Evolutionary conservation across 2,329 filamentous ascomycete species (phyloP), one percentile per base, ranked within the genome.

Genomic region (Penicillium sp.): DNA sequence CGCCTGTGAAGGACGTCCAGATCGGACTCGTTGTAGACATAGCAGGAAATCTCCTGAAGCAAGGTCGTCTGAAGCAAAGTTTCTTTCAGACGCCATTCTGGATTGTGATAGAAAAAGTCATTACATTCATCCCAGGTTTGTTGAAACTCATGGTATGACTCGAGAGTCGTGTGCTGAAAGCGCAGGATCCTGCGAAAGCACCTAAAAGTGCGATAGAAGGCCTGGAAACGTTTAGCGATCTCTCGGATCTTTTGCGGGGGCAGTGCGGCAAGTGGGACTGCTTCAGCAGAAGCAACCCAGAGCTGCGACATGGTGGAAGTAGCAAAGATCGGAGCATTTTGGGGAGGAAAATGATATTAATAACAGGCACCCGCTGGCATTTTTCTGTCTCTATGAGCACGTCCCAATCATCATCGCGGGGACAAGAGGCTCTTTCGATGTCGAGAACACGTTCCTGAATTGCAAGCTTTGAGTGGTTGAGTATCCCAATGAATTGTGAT

Each of bases 251-350:
- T 53, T 11, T 43, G 37, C 24, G 24, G 37, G 27, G 50, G 50
- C 22, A 53, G 39, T 27, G 37, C 39, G 50, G 37, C 37, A 53
- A 53, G 50, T 53, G 50, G 50, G 37, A 37, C 50, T 53, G 50
- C 50, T 35, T 53, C 16, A 41, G 27, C 27, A 35, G 39, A 53
- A 18, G 37, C 50, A 41, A 19, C 27, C 37, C 37, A 53, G 18
- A 53, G 50, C 39, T 53, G 36, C 11, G 24, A 53, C 50, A 53
- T 53, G n/a, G 39, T 43, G 50, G 50, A 53, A 53, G 18, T 53
- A 41, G 22, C 37, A n/a, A 53, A 41, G 50, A 53, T 53, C 39
- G 14, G 50, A 35, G 39, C 36, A 33, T 41, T 19, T 41, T 43
- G 22, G 50, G 22, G 50, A 22, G 18, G 24, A 41, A 41, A 31